Base-by-base conservation (phyloP, 768 basidiomycete species). In the Leccinum fibrillosum region DNA sequence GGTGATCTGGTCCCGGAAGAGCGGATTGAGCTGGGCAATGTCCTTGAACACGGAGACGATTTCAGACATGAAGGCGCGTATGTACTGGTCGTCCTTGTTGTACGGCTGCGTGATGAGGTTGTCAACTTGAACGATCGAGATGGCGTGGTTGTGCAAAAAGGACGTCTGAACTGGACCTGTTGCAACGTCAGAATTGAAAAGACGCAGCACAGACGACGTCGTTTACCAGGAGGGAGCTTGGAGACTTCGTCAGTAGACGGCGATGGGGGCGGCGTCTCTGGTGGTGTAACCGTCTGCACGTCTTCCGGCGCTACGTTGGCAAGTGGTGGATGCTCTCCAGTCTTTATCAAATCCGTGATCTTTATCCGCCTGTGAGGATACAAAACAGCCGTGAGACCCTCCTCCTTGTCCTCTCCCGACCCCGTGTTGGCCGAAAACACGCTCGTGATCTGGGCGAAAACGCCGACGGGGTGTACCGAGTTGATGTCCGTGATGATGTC, bases 41-140 rank as follows among this genome's bases (percentile, higher is more conserved):
- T 98, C 95, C 78, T 98, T 98, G 84, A 98, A 98, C 39, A 95
- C 93, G 48, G 90, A 89, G 63, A 98, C 90, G 59, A 98, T 93
- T 75, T 98, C 96, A 45, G 89, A 88, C 85, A 94, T 95, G 75
- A 97, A 91, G 4, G 96, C 96, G 26, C 94, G 90, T 64, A 96
- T 88, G 72, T 95, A 90, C 71, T 97, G 94, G 74, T 94, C 88
- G 71, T 94, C 92, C 71, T 95, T 92, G 77, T 88, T 86, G 78
- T 89, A 95, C 0, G 92, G 85, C 60, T 88, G 83, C 5, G 92
- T 89, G 26, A 74, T 69, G 50, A 97, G 82, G 69, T 98, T 98
- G 26, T 86, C 85, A 32, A 97, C 88, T 61, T 89, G 87, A 57
- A 93, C 94, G 60, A 98, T 83, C 3, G 96, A 98, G 58, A 98